Percentiles rank a stretch among this genome's conserved stretches.
These are phyloP conservation scores for Aspergillus carlsbadensis DNA, from an alignment of 495 filamentous ascomycete genomes.

Conservation along the genomic window DNA sequence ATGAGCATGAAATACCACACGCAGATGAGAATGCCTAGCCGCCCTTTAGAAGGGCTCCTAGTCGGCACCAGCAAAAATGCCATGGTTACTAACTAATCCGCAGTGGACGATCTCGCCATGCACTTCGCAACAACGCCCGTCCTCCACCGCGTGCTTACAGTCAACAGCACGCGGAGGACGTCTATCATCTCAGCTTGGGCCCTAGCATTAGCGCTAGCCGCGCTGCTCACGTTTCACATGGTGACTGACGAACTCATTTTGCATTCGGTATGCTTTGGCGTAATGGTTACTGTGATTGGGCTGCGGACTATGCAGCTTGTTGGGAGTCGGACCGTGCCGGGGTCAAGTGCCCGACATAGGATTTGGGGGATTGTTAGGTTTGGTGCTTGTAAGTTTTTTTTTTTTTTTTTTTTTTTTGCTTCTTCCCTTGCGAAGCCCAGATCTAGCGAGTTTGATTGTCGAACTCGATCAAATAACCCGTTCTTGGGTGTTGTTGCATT, in stretches of 20 bases:
- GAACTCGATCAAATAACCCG: too few relatives aligned
- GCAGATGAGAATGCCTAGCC: constrained; percentile 55
- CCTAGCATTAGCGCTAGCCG: constrained; percentile 27
- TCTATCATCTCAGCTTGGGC: constrained; percentile 28
- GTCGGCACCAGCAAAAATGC: too few relatives aligned
- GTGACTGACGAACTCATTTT: constrained; percentile 38
- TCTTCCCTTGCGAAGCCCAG: too few relatives aligned
- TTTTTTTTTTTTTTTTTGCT: too few relatives aligned
- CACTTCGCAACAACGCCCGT: constrained; percentile 50
- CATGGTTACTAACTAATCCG: not conserved
- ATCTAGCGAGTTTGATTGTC: too few relatives aligned
- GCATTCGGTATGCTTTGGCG: constrained; percentile 18
- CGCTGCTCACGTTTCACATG: constrained; percentile 46
- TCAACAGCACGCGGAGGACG: constrained; percentile 27
- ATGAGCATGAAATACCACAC: constrained; percentile 51
- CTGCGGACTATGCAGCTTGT: constrained; percentile 33
- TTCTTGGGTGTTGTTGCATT: too few relatives aligned
- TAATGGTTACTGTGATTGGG: constrained; percentile 23
- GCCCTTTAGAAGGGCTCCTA: too few relatives aligned
- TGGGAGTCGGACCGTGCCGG: constrained; percentile 15
- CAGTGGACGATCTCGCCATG: constrained; percentile 56
- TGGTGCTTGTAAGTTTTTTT: constrained; percentile 16
- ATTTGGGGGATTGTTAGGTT: constrained; percentile 19
- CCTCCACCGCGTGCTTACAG: constrained; percentile 51
- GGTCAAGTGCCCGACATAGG: constrained; percentile 10